These are phyloP conservation scores for Trichothecium roseum DNA, from an alignment of 2,329 filamentous ascomycete genomes.

Conservation along the genomic window DNA sequence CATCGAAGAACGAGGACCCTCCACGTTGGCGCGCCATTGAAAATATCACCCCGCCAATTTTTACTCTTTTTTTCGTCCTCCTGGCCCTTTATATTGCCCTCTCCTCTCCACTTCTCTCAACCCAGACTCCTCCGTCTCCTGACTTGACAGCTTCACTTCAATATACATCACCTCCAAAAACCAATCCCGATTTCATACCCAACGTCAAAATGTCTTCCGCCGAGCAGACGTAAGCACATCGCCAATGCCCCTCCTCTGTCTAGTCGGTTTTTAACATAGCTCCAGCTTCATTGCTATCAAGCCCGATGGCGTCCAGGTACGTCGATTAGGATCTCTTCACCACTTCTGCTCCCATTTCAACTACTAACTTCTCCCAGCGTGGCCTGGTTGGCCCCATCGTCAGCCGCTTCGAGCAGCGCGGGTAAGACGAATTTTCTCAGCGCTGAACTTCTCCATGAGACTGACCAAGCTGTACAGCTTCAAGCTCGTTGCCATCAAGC, in stretches of 20 bases:
- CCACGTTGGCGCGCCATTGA: no score
- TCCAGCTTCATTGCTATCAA: slow-evolving; percentile 99
- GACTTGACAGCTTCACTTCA: slow-evolving; percentile 15
- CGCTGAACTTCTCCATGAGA: slow-evolving; percentile 28
- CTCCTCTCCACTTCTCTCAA: slow-evolving; percentile 15
- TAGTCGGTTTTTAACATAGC: slow-evolving; percentile 13
- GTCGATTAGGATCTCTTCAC: not conserved
- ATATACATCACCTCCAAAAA: slow-evolving; percentile 17
- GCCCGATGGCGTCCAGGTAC: slow-evolving; percentile 98
- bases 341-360: not conserved
- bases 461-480: slow-evolving; percentile 41
- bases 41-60: slow-evolving; percentile 34
- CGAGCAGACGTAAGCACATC: slow-evolving; percentile 73
- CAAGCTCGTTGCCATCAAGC: slow-evolving; percentile 98
- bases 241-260: slow-evolving; percentile 5
- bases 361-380: slow-evolving; percentile 48
- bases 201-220: slow-evolving; percentile 52
- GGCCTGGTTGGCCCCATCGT: slow-evolving; percentile 97
- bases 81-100: slow-evolving; percentile 24
- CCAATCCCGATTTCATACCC: slow-evolving; percentile 14
- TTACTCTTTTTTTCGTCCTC: slow-evolving; percentile 26
- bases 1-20: slow-evolving; percentile 10
- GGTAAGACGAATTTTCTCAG: no score
- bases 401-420: slow-evolving; percentile 93
- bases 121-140: slow-evolving; percentile 15